A percentile compares a stretch with the other conserved stretches of the same genome.
Evolutionary conservation across 2,329 filamentous ascomycete genomes (phyloP).

Genomic region (Pseudopithomyces maydicus): DNA sequence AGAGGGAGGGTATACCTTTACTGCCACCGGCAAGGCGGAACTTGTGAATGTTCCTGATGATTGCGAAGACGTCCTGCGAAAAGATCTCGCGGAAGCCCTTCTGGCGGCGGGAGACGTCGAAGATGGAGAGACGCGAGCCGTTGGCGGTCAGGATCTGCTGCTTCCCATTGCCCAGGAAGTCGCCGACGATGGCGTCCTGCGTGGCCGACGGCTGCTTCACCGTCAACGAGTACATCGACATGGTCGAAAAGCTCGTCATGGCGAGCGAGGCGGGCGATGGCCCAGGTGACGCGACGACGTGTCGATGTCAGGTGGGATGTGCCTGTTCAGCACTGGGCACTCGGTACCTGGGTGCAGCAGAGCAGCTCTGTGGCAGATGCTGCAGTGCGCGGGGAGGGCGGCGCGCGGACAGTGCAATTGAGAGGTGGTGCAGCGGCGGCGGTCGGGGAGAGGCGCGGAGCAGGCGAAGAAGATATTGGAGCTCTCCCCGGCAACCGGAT

Average conservation of each 20-base stretch:
- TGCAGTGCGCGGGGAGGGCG: not conserved
- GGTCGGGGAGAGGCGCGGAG: not conserved
- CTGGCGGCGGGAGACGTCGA: constrained; percentile 82
- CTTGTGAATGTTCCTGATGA: constrained; percentile 85
- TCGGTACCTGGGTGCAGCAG: not conserved
- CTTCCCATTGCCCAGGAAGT: constrained; percentile 95
- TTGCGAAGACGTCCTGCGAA: constrained; percentile 94
- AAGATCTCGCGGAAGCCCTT: constrained; percentile 85
- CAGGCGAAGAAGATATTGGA: constrained; percentile 11
- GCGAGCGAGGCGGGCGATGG: constrained; percentile 45
- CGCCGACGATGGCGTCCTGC: constrained; percentile 88
- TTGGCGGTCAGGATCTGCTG: constrained; percentile 96
- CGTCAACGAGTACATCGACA: constrained; percentile 98
- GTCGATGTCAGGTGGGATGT: constrained; percentile 9
- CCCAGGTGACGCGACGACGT: constrained; percentile 28
- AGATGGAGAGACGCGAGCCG: constrained; percentile 84
- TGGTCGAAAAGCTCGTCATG: constrained; percentile 98
- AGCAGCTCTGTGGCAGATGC: not conserved
- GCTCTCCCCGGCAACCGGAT: constrained; percentile 7
- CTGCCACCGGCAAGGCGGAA: constrained; percentile 92
- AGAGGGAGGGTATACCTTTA: constrained; percentile 76
- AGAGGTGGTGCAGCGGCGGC: not conserved
- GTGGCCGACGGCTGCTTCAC: constrained; percentile 90
- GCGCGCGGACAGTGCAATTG: constrained; percentile 12
- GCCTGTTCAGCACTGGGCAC: not conserved